A percentile compares a stretch with the other conserved stretches of the same genome.
These are phyloP conservation scores for Globisporangium heterothallicum DNA, from an alignment of 352 stramenopile genomes.

Conservation along the genomic window DNA sequence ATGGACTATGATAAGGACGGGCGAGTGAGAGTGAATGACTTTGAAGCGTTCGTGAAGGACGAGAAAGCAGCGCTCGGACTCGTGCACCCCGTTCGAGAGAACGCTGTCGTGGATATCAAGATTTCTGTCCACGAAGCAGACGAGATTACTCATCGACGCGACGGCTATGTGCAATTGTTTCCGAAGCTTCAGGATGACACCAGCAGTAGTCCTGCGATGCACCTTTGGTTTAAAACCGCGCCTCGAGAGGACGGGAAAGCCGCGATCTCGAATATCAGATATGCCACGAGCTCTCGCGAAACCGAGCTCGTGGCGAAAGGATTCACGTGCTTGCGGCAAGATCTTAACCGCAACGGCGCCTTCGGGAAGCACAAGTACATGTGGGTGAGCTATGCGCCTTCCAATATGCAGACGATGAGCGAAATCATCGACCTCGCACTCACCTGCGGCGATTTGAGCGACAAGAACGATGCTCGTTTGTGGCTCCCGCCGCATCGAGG, in stretches of 20 bases:
- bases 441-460: slow-evolving; percentile 55
- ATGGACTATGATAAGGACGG: slow-evolving; percentile 71
- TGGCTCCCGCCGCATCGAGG: slow-evolving; percentile 67
- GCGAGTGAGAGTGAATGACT: slow-evolving; percentile 58
- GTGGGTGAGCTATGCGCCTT: slow-evolving; percentile 53
- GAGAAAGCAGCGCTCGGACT: slow-evolving; percentile 44
- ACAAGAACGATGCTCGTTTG: slow-evolving; percentile 54
- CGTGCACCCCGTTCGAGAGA: slow-evolving; percentile 40
- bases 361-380: slow-evolving; percentile 80
- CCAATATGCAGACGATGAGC: slow-evolving; percentile 39
- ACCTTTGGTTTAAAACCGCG: slow-evolving; percentile 59
- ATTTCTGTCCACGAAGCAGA: slow-evolving; percentile 59
- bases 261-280: slow-evolving; percentile 63
- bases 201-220: slow-evolving; percentile 26
- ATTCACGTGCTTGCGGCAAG: slow-evolving; percentile 71
- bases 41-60: slow-evolving; percentile 71
- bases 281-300: slow-evolving; percentile 51
- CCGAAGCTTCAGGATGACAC: slow-evolving; percentile 49
- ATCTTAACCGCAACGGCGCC: slow-evolving; percentile 49
- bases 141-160: slow-evolving; percentile 42
- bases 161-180: slow-evolving; percentile 54
- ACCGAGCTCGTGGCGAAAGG: slow-evolving; percentile 70
- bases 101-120: slow-evolving; percentile 54
- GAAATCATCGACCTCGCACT: slow-evolving; percentile 67
- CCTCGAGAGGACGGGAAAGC: slow-evolving; percentile 55